These are phyloP conservation scores for Jaapia argillacea DNA, from an alignment of 768 basidiomycete species.

Conservation along the genomic window DNA sequence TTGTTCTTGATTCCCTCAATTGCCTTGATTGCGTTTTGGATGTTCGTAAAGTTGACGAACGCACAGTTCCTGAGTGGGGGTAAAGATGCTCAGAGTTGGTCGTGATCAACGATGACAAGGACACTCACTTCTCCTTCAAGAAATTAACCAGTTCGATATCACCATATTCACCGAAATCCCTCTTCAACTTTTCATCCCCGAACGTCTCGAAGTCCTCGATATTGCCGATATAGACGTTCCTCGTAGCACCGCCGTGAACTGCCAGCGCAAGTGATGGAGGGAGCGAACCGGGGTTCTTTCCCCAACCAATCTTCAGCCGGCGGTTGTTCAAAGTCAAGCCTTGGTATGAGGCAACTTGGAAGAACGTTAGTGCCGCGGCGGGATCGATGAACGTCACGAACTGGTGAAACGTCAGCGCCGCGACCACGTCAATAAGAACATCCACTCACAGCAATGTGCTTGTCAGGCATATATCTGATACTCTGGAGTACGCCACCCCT, in stretches of 20 bases:
- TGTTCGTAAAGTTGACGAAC: constrained; percentile 93
- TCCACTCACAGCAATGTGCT: constrained; percentile 82
- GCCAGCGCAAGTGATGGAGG: constrained; percentile 78
- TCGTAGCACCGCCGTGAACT: constrained; percentile 86
- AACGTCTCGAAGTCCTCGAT: constrained; percentile 94
- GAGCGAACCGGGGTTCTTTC: constrained; percentile 87
- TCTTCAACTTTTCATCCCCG: constrained; percentile 79
- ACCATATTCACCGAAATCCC: constrained; percentile 92
- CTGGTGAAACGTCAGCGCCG: constrained; percentile 14
- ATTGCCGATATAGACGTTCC: constrained; percentile 95
- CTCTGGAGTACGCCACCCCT: constrained; percentile 96
- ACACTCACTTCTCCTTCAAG: constrained; percentile 80
- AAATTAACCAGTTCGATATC: constrained; percentile 97
- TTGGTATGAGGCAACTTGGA: constrained; percentile 83
- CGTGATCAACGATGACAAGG: too few species aligned
- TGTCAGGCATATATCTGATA: constrained; percentile 91
- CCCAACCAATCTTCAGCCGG: constrained; percentile 96
- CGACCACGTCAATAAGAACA: not conserved
- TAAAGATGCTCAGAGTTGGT: not conserved
- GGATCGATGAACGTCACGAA: constrained; percentile 97
- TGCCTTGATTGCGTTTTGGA: constrained; percentile 95
- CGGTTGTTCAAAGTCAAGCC: constrained; percentile 90
- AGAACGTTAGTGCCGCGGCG: constrained; percentile 87
- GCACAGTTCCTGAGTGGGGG: constrained; percentile 80
- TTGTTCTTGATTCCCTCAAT: constrained; percentile 91